A percentile compares a stretch with the other conserved stretches of the same genome.
Conservation (phyloP, 331 rosid species). For the Dryas integrifolia region DNA sequence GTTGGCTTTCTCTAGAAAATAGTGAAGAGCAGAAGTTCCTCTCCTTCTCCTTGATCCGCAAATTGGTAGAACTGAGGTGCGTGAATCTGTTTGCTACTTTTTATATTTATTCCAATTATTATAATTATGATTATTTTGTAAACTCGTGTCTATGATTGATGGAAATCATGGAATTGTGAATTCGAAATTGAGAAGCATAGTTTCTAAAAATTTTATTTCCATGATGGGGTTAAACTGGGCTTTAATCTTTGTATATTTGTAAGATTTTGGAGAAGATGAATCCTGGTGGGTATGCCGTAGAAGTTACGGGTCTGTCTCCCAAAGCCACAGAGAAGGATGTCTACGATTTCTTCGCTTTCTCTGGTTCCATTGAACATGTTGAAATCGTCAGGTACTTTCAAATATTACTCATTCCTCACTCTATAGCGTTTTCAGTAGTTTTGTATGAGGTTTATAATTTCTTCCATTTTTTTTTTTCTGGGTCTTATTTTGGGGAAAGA, state of each 20-base stretch:
- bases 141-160: not conserved
- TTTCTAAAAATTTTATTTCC: too few relatives aligned
- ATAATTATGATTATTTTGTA: not conserved
- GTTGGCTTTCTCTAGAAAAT: not conserved
- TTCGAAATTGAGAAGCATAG: not conserved
- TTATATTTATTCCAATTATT: not conserved
- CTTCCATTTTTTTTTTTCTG: not conserved
- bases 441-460: not conserved
- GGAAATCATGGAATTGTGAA: not conserved
- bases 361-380: constrained; percentile 65
- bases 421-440: not conserved
- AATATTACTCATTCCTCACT: not conserved
- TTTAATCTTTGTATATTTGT: not conserved
- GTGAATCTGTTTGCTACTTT: too few relatives aligned
- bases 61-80: not conserved
- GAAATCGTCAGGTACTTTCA: constrained; percentile 60
- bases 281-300: constrained; percentile 57
- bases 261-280: constrained; percentile 31
- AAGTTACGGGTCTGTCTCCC: constrained; percentile 74
- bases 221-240: not conserved
- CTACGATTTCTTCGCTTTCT: constrained; percentile 77
- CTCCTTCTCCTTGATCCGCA: not conserved
- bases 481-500: constrained; percentile 1
- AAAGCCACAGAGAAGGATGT: constrained; percentile 73
- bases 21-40: not conserved